phyloP scores from a whole-genome alignment of 192 early-diverging fungal genomes.

The Nowakowskiella sp. region DNA sequence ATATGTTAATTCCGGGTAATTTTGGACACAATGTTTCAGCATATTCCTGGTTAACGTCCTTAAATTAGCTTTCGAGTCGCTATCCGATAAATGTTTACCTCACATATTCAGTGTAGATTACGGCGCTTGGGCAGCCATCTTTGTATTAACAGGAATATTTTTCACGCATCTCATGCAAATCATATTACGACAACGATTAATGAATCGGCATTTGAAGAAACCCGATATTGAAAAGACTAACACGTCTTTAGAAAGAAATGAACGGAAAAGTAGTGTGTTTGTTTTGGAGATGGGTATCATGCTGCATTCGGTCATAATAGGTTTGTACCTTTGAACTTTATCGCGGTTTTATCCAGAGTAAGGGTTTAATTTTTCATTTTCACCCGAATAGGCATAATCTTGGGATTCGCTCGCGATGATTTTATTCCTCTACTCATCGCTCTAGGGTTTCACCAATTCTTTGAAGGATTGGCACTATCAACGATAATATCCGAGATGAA shows the following conservation, averaged over 20 bases:
- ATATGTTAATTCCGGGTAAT: conserved; percentile 27
- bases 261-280: neutral
- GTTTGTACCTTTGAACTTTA: conserved; percentile 3
- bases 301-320: conserved; percentile 16
- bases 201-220: neutral
- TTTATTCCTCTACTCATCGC: conserved; percentile 35
- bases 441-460: conserved; percentile 41
- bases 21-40: neutral
- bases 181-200: neutral
- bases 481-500: conserved; percentile 17
- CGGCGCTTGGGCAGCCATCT: neutral
- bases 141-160: neutral
- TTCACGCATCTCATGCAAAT: neutral
- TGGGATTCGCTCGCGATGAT: conserved; percentile 6
- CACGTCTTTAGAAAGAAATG: neutral
- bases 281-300: neutral
- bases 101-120: too few species aligned
- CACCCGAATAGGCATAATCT: too few species aligned
- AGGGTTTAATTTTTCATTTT: neutral
- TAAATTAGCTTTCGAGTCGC: neutral
- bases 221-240: neutral
- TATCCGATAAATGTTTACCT: too few species aligned
- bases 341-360: neutral
- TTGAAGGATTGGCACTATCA: conserved; percentile 34
- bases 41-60: neutral